Percentiles rank a stretch among this genome's conserved stretches.
Conservation (phyloP, 805 yeast genomes). For the Komagataella populi region DNA sequence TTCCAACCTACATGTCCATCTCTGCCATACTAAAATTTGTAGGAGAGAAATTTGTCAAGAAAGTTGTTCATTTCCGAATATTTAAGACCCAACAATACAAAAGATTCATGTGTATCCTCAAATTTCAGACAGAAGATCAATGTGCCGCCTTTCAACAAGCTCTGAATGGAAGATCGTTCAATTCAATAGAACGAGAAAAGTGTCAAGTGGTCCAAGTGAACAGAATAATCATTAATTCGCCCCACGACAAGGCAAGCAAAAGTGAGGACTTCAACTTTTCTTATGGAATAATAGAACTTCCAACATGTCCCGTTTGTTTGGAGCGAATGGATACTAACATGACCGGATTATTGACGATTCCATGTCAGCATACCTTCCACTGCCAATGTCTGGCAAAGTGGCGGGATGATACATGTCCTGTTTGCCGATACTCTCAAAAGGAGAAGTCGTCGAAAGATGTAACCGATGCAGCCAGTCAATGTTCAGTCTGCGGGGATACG, state of each 20-base stretch:
- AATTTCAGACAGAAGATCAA: constrained; percentile 40
- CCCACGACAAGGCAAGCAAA: not conserved
- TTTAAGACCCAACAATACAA: constrained; percentile 51
- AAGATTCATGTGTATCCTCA: constrained; percentile 66
- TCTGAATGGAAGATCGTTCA: constrained; percentile 65
- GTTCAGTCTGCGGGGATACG: constrained; percentile 43
- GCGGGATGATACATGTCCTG: constrained; percentile 86
- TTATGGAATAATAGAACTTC: constrained; percentile 37
- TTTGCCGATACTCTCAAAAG: constrained; percentile 63
- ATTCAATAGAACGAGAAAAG: constrained; percentile 78
- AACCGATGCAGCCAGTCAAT: constrained; percentile 21
- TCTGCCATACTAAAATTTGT: constrained; percentile 74
- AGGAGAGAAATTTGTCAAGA: constrained; percentile 42
- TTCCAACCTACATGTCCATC: constrained; percentile 79
- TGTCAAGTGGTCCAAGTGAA: constrained; percentile 70
- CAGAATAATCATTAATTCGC: constrained; percentile 31
- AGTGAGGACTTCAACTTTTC: constrained; percentile 6
- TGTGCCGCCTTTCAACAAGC: constrained; percentile 55
- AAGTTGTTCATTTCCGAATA: constrained; percentile 60
- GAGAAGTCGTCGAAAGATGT: constrained; percentile 9
- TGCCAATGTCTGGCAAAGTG: constrained; percentile 80
- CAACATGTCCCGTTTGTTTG: constrained; percentile 87
- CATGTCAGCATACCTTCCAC: constrained; percentile 90
- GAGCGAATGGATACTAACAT: constrained; percentile 75
- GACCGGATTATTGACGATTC: constrained; percentile 75